Evolutionary conservation across 495 filamentous ascomycete genomes (phyloP), one percentile per base, ranked within the genome.

Genomic region (Penicillium macrosclerotiorum): DNA sequence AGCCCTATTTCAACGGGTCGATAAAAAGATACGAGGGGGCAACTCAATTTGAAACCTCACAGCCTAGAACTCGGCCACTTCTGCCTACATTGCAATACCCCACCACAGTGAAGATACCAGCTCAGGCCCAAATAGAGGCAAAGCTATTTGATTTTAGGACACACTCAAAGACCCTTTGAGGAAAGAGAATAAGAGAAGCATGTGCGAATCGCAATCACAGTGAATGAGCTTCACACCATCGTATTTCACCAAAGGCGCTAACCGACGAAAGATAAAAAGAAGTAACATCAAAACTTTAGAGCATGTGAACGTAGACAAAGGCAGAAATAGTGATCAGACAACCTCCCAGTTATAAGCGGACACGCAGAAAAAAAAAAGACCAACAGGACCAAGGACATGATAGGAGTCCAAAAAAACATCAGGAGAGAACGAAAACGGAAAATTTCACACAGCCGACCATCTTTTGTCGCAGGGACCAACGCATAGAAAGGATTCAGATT

Each of bases 271-370:
- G 22, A n/a, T n/a, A 37, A 14, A 22, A 16, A 13, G 18, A 35
- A 8, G 26, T 41, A 45, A 47, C 32, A 48, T 50, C 45, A 55
- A 34, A 47, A 44, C 29, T 40, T 34, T 38, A 57, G 49, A 45
- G 29, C 42, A 26, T 39, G 23, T 45, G 42, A 60, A 50, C 13
- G 49, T 45, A 33, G 16, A 44, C 52, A 49, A 50, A 36, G 26
- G 48, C 37, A 51, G 54, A 54, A 52, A 58, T 18, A 58, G 53
- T 73, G 63, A 75, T 75, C 69, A 75, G 61, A 75, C 69, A 75
- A 63, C 71, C 71, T 68, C 64, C 65, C 69, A 69, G 42, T 43
- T 55, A 47, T 53, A 48, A 52, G 38, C 39, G 49, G 45, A 51
- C 23, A 55, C 34, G 42, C 42, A 55, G 18, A 39, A 55, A 53